Conservation (phyloP, 805 yeast species). For the Zygosaccharomyces bailii region DNA sequence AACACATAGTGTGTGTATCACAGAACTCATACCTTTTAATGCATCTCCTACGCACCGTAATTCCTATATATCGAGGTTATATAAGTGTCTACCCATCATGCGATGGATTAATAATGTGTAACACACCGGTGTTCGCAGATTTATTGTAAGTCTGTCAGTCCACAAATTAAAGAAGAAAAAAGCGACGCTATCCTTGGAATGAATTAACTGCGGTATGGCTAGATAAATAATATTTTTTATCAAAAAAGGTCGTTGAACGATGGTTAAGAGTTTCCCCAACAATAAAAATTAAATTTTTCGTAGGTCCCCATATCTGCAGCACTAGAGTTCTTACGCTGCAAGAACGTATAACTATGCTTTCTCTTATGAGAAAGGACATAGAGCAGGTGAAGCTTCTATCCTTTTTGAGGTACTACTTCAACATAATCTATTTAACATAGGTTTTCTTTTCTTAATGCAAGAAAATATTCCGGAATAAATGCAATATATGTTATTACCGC, state of each 20-base stretch:
- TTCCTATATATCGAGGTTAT: neutral
- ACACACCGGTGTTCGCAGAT: neutral
- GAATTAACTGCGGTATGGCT: neutral
- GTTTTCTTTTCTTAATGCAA: neutral
- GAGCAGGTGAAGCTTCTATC: neutral
- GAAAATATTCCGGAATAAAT: neutral
- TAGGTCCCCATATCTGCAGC: slow-evolving; percentile 18
- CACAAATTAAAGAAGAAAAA: too few species aligned
- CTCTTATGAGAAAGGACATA: slow-evolving; percentile 26
- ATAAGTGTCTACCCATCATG: neutral
- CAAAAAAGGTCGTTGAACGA: neutral
- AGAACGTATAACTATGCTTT: slow-evolving; percentile 27
- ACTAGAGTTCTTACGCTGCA: slow-evolving; percentile 9
- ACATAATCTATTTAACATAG: too few species aligned
- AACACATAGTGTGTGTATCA: neutral
- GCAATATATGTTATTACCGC: neutral
- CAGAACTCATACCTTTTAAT: neutral
- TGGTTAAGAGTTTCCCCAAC: neutral
- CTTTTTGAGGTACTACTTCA: slow-evolving; percentile 1
- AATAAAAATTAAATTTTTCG: slow-evolving; percentile 1
- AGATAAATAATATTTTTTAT: too few species aligned
- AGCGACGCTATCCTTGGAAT: neutral
- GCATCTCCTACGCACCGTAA: neutral
- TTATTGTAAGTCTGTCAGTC: neutral
- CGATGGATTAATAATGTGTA: neutral